Conservation (phyloP, 108 stramenopile genomes). For the Epipyxis sp. region DNA sequence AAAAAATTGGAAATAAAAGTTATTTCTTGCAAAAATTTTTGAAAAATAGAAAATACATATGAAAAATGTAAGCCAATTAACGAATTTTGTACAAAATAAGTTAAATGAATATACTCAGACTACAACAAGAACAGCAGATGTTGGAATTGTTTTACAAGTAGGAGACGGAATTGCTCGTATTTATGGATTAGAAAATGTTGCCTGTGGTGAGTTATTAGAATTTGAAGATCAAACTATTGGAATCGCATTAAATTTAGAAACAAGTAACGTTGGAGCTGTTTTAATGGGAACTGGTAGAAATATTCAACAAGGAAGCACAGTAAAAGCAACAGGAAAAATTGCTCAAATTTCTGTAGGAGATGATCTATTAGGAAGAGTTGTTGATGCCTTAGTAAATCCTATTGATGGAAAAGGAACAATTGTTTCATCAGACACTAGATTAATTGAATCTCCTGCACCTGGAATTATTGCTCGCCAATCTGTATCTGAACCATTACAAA, state of each 20-base stretch:
- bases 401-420: slow-evolving; percentile 28
- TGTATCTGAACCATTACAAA: neutral
- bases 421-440: neutral
- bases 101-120: slow-evolving; percentile 29
- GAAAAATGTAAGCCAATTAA: slow-evolving; percentile 27
- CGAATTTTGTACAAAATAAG: slow-evolving; percentile 27
- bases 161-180: slow-evolving; percentile 25
- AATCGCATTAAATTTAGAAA: slow-evolving; percentile 27
- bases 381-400: slow-evolving; percentile 13
- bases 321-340: slow-evolving; percentile 29
- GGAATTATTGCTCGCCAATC: slow-evolving; percentile 22
- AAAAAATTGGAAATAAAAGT: slow-evolving; percentile 3
- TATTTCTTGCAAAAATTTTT: neutral
- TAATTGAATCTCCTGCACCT: slow-evolving; percentile 5
- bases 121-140: slow-evolving; percentile 19
- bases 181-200: slow-evolving; percentile 26
- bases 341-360: slow-evolving; percentile 23
- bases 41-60: slow-evolving; percentile 12
- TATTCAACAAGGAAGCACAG: slow-evolving; percentile 27
- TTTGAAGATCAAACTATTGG: slow-evolving; percentile 29
- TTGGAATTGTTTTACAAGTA: slow-evolving; percentile 27
- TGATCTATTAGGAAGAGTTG: slow-evolving; percentile 25
- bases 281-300: neutral
- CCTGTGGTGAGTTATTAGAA: slow-evolving; percentile 21
- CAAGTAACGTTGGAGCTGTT: slow-evolving; percentile 24